phyloP scores from a whole-genome alignment of 73 alveolate genomes.

The Paramecium sexaurelia region DNA sequence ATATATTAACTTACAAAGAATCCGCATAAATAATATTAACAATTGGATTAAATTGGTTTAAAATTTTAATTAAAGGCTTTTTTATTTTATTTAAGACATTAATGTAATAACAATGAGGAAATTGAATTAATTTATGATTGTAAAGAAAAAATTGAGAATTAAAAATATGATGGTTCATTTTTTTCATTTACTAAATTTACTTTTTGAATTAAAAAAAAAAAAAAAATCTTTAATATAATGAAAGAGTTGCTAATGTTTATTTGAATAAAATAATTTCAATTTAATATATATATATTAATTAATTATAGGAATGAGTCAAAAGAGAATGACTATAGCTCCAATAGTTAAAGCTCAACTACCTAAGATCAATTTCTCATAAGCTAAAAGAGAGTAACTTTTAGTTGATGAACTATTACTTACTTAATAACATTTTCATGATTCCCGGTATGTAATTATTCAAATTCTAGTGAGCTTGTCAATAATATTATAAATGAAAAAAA shows the following conservation, averaged over 20 bases:
- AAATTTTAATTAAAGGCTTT: background rate
- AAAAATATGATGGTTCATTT: background rate
- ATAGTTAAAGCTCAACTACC: slow-evolving; percentile 34
- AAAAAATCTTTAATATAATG: background rate
- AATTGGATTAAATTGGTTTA: background rate
- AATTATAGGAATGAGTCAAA: slow-evolving; percentile 7
- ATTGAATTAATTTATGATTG: background rate
- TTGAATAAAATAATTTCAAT: background rate
- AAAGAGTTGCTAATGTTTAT: background rate
- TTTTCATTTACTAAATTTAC: too few relatives aligned
- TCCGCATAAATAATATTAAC: background rate
- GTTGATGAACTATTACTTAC: slow-evolving; percentile 14
- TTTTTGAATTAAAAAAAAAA: too few relatives aligned
- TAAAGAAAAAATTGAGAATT: too few relatives aligned
- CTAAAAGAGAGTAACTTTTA: background rate
- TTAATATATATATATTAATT: background rate
- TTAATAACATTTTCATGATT: slow-evolving; percentile 21
- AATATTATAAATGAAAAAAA: slow-evolving; percentile 13
- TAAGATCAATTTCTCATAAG: slow-evolving; percentile 15
- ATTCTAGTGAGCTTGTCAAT: slow-evolving; percentile 16
- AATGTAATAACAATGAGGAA: background rate
- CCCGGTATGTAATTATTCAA: background rate
- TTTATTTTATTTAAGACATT: slow-evolving; percentile 13
- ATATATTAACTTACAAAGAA: slow-evolving; percentile 33
- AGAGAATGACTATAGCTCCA: slow-evolving; percentile 41